Base-by-base conservation (phyloP, 2,329 filamentous ascomycete genomes). In the Botrytis fabae region DNA sequence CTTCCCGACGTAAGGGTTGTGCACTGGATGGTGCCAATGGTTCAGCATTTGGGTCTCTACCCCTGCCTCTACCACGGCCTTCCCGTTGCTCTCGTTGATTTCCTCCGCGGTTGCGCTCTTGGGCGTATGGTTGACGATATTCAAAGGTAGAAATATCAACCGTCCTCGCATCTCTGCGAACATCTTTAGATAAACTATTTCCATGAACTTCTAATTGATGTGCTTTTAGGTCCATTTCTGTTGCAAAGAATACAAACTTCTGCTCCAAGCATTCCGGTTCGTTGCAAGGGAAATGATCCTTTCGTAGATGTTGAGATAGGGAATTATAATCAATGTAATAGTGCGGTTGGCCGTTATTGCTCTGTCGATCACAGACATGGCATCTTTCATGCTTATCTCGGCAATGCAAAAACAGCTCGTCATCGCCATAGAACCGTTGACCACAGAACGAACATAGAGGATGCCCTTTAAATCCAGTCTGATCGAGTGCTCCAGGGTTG, bases 161-260 rank as follows among this genome's bases (percentile, higher is more conserved):
- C 38, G 92, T 84, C 69, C 95, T 88, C 7, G 94, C 93, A 81
- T 98, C 95, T 78, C 94, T 87, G 72, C 94, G 87, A 2, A 92
- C 90, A 77, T 95, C 92, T 79, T 97, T 98, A 14, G 94, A 93
- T 38, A 97, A 82, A 0, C 91, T 89, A 77, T 91, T 90, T 0
- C 91, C 93, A 80, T 99, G 96, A 71, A 91, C 89, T 78, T 92
- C 91, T 16, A 99, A 83, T 81, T 97, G 93, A 83, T 99, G 96
- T 4, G 92, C 96, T 81, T 98, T 97, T 64, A 99, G 84, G 79
- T 99, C 96, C 86, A 99, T 91, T 79, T 98, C 93, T 0, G 94
- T 95, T 72, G 94, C 93, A 78, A 99, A 99, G 0, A 98, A 96
- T 44, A 98, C 92, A 80, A 98, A 98, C 81, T 98, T 98, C 88